A percentile compares a stretch with the other conserved stretches of the same genome.
Conservation (phyloP, 1,284 basidiomycete species). For the Veloporphyrellus conicus region DNA sequence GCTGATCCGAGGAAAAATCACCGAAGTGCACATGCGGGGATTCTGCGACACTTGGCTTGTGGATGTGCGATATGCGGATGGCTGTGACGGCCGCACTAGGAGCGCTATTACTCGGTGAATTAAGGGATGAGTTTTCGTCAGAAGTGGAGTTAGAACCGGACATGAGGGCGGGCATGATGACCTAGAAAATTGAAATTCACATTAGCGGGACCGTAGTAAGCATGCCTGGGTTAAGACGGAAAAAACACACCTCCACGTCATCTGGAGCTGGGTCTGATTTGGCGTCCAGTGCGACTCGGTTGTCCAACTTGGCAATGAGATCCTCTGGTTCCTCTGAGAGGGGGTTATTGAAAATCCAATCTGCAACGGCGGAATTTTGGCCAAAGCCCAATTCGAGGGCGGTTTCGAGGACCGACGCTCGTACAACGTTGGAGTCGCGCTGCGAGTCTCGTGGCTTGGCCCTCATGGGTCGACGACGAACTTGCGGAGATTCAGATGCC, state of each 20-base stretch:
- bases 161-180: conserved; percentile 25
- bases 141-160: conserved; percentile 31
- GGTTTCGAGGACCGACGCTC: conserved; percentile 67
- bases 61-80: conserved; percentile 20
- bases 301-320: conserved; percentile 1
- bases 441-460: conserved; percentile 14
- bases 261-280: conserved; percentile 11
- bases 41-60: conserved; percentile 30
- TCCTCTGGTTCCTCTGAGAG: conserved; percentile 51
- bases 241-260: conserved; percentile 19
- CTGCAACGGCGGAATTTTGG: conserved; percentile 50
- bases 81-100: conserved; percentile 13
- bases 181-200: conserved; percentile 18
- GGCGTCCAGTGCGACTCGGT: neutral
- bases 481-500: conserved; percentile 16
- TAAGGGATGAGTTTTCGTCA: conserved; percentile 31
- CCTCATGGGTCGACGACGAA: conserved; percentile 29
- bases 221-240: neutral
- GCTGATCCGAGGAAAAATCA: conserved; percentile 30
- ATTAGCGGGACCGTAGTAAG: conserved; percentile 5
- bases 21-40: conserved; percentile 30
- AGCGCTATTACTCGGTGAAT: conserved; percentile 23
- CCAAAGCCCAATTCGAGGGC: conserved; percentile 62
- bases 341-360: conserved; percentile 64
- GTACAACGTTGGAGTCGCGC: conserved; percentile 53